phyloP scores from a whole-genome alignment of 1,284 basidiomycete species.

The Heterobasidion occidentale region DNA sequence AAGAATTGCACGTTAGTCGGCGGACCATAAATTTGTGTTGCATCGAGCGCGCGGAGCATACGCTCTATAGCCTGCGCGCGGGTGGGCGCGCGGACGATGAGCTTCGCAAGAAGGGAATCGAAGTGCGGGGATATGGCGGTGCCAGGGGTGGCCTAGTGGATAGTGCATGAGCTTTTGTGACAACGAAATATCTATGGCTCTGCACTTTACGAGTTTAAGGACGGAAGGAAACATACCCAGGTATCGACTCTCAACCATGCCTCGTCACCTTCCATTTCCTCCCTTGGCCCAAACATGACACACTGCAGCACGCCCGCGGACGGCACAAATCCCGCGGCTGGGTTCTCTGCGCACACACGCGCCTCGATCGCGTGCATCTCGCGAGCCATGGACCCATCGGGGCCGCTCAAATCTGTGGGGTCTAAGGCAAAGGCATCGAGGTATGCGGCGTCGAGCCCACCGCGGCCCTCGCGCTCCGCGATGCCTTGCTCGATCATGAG shows the following conservation, averaged over 20 bases:
- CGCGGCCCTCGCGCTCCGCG: constrained; percentile 19
- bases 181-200: background rate
- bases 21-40: constrained; percentile 37
- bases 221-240: constrained; percentile 30
- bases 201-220: background rate
- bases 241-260: constrained; percentile 47
- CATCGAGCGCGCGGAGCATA: constrained; percentile 27
- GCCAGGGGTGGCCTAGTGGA: constrained; percentile 29
- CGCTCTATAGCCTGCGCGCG: constrained; percentile 34
- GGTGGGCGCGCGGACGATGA: constrained; percentile 36
- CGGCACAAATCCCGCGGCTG: constrained; percentile 49
- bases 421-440: constrained; percentile 27
- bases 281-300: constrained; percentile 32
- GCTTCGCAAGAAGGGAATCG: constrained; percentile 50
- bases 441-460: constrained; percentile 14
- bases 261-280: constrained; percentile 7
- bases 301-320: constrained; percentile 55
- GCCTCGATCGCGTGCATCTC: constrained; percentile 49
- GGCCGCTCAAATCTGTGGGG: too few relatives aligned
- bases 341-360: constrained; percentile 63
- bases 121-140: constrained; percentile 46
- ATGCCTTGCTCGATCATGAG: constrained; percentile 57
- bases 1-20: constrained; percentile 54
- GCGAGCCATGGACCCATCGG: background rate
- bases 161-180: too few relatives aligned